These are phyloP conservation scores for Claviceps paspali DNA, from an alignment of 2,329 filamentous ascomycete genomes.

Conservation along the genomic window DNA sequence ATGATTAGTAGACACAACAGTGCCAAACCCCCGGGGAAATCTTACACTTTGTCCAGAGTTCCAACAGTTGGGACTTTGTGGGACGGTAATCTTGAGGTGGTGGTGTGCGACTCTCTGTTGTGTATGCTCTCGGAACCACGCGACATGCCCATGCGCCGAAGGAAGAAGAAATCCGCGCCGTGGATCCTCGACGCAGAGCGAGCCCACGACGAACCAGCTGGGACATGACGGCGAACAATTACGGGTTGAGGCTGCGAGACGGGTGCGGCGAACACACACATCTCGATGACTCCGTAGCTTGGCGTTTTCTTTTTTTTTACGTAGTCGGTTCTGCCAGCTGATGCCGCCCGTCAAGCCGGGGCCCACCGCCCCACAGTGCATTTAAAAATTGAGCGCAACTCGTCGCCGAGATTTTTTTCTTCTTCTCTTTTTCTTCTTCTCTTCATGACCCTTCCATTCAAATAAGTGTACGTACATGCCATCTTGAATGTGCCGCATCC, in stretches of 20 bases:
- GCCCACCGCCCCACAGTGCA: constrained; percentile 5
- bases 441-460: constrained; percentile 97
- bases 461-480: constrained; percentile 61
- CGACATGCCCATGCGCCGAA: constrained; percentile 7
- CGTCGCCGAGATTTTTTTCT: constrained; percentile 18
- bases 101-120: background rate
- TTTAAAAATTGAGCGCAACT: constrained; percentile 23
- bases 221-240: constrained; percentile 11
- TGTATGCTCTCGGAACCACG: constrained; percentile 6
- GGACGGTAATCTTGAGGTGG: constrained; percentile 3
- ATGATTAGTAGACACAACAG: no score
- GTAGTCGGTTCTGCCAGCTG: constrained; percentile 3
- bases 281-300: no score
- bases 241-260: constrained; percentile 2
- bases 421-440: constrained; percentile 42
- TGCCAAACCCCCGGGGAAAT: no score
- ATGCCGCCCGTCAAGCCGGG: constrained; percentile 2
- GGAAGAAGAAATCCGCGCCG: background rate
- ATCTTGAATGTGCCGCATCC: constrained; percentile 7
- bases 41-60: constrained; percentile 18
- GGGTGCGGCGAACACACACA: no score
- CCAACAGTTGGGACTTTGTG: constrained; percentile 12
- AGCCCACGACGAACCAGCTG: constrained; percentile 12
- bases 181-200: constrained; percentile 8
- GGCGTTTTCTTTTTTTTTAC: background rate